Evolutionary conservation across 306 rosid genomes (phyloP).

Genomic region (Datisca glomerata): DNA sequence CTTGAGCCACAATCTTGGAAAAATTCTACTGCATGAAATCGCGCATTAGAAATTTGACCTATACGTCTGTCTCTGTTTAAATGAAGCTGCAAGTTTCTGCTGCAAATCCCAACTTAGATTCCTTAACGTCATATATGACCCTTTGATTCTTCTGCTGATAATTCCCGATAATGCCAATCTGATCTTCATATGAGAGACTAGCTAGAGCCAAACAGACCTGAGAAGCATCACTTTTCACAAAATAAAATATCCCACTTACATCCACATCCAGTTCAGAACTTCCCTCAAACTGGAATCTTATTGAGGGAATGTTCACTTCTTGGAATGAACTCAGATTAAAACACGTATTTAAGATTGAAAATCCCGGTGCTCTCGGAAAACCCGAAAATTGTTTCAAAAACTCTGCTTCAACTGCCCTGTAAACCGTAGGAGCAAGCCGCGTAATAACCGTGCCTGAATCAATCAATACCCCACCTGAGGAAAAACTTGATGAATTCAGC

Average conservation of each 20-base stretch:
- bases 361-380: constrained; percentile 39
- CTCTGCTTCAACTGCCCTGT: constrained; percentile 49
- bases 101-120: constrained; percentile 70
- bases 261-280: constrained; percentile 51
- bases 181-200: constrained; percentile 42
- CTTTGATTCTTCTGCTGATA: constrained; percentile 88
- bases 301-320: constrained; percentile 42
- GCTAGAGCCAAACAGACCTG: constrained; percentile 75
- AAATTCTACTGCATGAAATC: no score
- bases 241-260: constrained; percentile 37
- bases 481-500: constrained; percentile 22
- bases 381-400: constrained; percentile 61
- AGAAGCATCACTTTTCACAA: constrained; percentile 51
- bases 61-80: no score
- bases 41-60: no score
- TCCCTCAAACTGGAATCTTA: constrained; percentile 48
- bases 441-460: constrained; percentile 86
- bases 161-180: constrained; percentile 53
- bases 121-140: constrained; percentile 60
- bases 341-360: constrained; percentile 69
- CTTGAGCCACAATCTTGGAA: no score
- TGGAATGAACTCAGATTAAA: constrained; percentile 47
- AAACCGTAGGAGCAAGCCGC: constrained; percentile 55
- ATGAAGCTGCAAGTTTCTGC: constrained; percentile 54
- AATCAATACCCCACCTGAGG: constrained; percentile 30